A percentile compares a stretch with the other conserved stretches of the same genome.
Conservation (phyloP, 2,329 filamentous ascomycete species). For the Colletotrichum plurivorum region DNA sequence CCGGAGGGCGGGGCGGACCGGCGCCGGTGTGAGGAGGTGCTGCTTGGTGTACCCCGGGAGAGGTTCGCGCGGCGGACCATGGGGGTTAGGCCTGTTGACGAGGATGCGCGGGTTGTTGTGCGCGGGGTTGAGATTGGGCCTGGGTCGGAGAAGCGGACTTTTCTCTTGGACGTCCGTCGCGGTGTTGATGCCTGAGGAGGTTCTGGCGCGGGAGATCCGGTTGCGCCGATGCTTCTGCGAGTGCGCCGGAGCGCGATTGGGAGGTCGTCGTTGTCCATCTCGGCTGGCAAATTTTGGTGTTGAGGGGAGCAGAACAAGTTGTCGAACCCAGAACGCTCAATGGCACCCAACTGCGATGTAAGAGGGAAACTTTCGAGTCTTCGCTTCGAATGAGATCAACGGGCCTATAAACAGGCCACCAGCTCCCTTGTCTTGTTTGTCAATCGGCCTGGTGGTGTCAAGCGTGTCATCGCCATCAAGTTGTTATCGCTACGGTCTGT, state of each 20-base stretch:
- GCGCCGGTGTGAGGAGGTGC: constrained; percentile 53
- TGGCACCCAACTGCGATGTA: not conserved
- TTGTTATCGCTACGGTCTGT: constrained; percentile 53
- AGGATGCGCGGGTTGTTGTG: constrained; percentile 34
- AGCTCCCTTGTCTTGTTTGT: constrained; percentile 19
- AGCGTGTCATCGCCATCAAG: constrained; percentile 5
- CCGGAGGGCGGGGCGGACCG: constrained; percentile 58
- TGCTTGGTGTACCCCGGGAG: constrained; percentile 45
- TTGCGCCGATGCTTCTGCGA: constrained; percentile 56
- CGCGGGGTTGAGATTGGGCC: constrained; percentile 53
- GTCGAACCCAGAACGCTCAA: not conserved
- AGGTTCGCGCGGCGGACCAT: constrained; percentile 69
- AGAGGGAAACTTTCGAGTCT: not conserved
- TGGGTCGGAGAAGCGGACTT: constrained; percentile 73
- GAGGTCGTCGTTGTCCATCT: constrained; percentile 58
- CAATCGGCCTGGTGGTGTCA: not conserved
- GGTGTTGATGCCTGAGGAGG: constrained; percentile 41
- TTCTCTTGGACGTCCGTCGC: constrained; percentile 54
- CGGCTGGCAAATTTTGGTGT: not conserved
- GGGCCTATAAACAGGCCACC: constrained; percentile 4
- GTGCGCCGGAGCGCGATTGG: constrained; percentile 70
- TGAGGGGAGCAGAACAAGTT: not conserved
- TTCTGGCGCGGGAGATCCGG: not conserved
- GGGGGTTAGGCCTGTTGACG: constrained; percentile 70
- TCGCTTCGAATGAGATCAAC: not conserved